phyloP scores from a whole-genome alignment of 1,139 yeast genomes.

The Pichia sp. region DNA sequence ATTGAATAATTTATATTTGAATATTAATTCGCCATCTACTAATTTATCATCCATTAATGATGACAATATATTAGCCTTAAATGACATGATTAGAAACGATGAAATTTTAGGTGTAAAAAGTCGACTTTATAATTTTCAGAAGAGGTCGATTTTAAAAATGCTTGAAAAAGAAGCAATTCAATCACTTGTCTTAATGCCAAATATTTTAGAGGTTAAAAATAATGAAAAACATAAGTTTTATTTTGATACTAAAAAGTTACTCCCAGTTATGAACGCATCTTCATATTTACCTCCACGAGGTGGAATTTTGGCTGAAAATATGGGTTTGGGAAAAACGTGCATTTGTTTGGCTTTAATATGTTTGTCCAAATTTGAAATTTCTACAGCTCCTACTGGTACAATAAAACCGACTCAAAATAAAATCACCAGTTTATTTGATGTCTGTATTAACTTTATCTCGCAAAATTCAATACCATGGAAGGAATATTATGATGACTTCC shows the following conservation, averaged over 20 bases:
- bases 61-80: slow-evolving; percentile 14
- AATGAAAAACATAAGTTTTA: slow-evolving; percentile 24
- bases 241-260: slow-evolving; percentile 33
- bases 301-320: slow-evolving; percentile 69
- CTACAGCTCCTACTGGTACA: slow-evolving; percentile 38
- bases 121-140: slow-evolving; percentile 49
- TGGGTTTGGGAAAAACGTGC: slow-evolving; percentile 71
- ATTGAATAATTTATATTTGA: slow-evolving; percentile 35
- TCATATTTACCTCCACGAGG: slow-evolving; percentile 47
- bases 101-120: slow-evolving; percentile 46
- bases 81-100: slow-evolving; percentile 24
- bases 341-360: slow-evolving; percentile 60
- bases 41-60: slow-evolving; percentile 18
- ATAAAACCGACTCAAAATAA: slow-evolving; percentile 1
- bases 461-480: slow-evolving; percentile 55
- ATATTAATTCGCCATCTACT: slow-evolving; percentile 36
- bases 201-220: slow-evolving; percentile 30
- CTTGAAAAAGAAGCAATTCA: slow-evolving; percentile 42
- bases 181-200: slow-evolving; percentile 37
- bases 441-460: slow-evolving; percentile 40
- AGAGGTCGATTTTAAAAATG: slow-evolving; percentile 55
- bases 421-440: slow-evolving; percentile 32
- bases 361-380: slow-evolving; percentile 45
- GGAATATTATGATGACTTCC: slow-evolving; percentile 38
- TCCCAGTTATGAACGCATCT: slow-evolving; percentile 34